phyloP scores from a whole-genome alignment of 305 asterid genomes.

The Rubia tinctorum region DNA sequence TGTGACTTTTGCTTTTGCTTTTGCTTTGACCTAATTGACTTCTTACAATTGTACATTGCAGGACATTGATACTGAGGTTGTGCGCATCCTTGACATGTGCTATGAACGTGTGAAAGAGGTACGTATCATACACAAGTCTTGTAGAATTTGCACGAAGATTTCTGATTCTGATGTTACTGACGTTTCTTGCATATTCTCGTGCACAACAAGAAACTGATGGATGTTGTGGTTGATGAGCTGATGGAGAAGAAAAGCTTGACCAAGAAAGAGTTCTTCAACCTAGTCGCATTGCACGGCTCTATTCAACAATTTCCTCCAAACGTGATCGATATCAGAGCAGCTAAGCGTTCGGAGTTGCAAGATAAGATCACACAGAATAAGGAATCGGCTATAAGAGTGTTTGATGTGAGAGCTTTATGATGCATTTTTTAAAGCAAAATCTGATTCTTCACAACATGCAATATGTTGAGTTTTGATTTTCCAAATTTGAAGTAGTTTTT shows the following conservation, averaged over 20 bases:
- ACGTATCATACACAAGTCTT: slow-evolving; percentile 6
- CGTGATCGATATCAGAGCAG: slow-evolving; percentile 67
- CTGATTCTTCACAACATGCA: neutral
- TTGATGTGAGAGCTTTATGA: neutral
- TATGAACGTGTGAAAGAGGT: slow-evolving; percentile 87
- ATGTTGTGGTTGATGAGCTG: slow-evolving; percentile 60
- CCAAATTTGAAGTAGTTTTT: neutral
- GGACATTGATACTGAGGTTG: slow-evolving; percentile 83
- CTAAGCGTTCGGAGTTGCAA: slow-evolving; percentile 44
- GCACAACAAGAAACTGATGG: slow-evolving; percentile 66
- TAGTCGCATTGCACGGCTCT: slow-evolving; percentile 80
- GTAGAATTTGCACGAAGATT: slow-evolving; percentile 9
- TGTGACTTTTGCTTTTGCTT: neutral
- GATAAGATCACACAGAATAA: slow-evolving; percentile 29
- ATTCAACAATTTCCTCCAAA: slow-evolving; percentile 59
- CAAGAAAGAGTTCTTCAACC: slow-evolving; percentile 61
- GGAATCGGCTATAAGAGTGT: slow-evolving; percentile 32
- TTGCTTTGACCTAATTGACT: neutral
- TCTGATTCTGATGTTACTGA: neutral
- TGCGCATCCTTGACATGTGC: slow-evolving; percentile 55
- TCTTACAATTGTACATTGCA: slow-evolving; percentile 25
- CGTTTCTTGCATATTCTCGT: slow-evolving; percentile 56
- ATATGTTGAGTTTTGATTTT: neutral
- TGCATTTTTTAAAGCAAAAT: neutral
- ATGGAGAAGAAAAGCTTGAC: slow-evolving; percentile 76